These are phyloP conservation scores for Clonostachys solani DNA, from an alignment of 2,329 filamentous ascomycete genomes.

Conservation along the genomic window DNA sequence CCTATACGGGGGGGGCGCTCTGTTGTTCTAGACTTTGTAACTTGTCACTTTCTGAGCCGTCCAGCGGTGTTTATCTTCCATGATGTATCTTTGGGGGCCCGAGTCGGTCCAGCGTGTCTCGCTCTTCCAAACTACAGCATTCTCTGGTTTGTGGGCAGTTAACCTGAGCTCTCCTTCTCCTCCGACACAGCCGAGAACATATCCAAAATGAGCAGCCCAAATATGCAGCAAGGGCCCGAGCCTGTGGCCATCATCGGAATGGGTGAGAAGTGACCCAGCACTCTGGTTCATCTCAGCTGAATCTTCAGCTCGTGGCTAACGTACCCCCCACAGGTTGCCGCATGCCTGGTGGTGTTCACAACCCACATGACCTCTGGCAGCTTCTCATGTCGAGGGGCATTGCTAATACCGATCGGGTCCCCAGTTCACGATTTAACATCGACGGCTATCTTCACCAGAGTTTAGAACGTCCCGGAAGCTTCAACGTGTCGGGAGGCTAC, in stretches of 20 bases:
- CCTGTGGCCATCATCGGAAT: constrained; percentile 1
- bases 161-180: too few relatives aligned
- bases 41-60: too few relatives aligned
- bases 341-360: constrained; percentile 2
- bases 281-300: background rate
- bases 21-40: too few relatives aligned
- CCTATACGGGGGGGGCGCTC: too few relatives aligned
- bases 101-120: too few relatives aligned
- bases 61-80: too few relatives aligned
- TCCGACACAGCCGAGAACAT: too few relatives aligned
- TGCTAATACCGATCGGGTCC: constrained; percentile 1
- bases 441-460: background rate
- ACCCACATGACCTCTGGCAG: constrained; percentile 8
- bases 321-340: constrained; percentile 1
- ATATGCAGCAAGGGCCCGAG: background rate
- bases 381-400: constrained; percentile 5
- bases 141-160: too few relatives aligned
- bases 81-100: too few relatives aligned
- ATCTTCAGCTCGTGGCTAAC: too few relatives aligned
- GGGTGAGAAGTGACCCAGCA: background rate
- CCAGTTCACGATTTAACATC: background rate
- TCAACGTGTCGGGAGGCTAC: background rate
- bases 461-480: background rate
- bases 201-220: too few relatives aligned
- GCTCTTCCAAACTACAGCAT: too few relatives aligned